Base-by-base conservation (phyloP, 768 basidiomycete genomes). In the Lentinus tigrinus region DNA sequence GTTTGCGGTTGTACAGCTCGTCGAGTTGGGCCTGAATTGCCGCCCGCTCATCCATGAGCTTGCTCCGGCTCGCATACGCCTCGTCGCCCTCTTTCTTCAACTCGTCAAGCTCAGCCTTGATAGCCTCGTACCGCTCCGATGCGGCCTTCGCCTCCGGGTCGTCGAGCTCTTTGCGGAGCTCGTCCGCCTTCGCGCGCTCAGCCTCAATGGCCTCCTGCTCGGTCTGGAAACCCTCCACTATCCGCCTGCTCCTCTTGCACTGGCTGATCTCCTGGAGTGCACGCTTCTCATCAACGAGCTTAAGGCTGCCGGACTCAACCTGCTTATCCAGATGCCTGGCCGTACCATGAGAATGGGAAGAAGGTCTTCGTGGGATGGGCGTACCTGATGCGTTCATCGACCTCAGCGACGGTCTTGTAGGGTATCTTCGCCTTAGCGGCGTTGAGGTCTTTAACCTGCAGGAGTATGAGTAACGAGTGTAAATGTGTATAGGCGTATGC, bases 241-340 rank as follows among this genome's bases (percentile, higher is more conserved):
- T 75, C 69, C 81, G 87, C 51, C 93, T 87, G 57, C 74, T 80
- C 42, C 93, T 88, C 68, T 83, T 91, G 61, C 79, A 75, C 43
- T 81, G 79, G 60, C 80, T 84, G 60, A 99, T 96, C 66, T 98
- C 96, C 63, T 84, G 82, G n/a, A 99, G 81, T 4, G 95, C 91
- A 51, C 93, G 88, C 75, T 97, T 98, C 75, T 99, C 97, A 56
- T 97, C 95, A 26, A 87, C 94, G 57, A 98, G 81, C 70, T 93
- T 97, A 81, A 99, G 81, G 57, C 67, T 84, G 24, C 96, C 96
- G 4, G 92, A 92, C 69, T 98, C 96, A 52, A 99, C 87, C 70
- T 94, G 91, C 68, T 84, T 88, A 49, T 98, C 92, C 58, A 97
- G 78, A 60, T 87, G 78, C 65, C 93, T 95, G 38, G 67, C 39